Evolutionary conservation across 352 stramenopile genomes (phyloP), one percentile per base, ranked within the genome.

Genomic region (Pythium aristosporum): DNA sequence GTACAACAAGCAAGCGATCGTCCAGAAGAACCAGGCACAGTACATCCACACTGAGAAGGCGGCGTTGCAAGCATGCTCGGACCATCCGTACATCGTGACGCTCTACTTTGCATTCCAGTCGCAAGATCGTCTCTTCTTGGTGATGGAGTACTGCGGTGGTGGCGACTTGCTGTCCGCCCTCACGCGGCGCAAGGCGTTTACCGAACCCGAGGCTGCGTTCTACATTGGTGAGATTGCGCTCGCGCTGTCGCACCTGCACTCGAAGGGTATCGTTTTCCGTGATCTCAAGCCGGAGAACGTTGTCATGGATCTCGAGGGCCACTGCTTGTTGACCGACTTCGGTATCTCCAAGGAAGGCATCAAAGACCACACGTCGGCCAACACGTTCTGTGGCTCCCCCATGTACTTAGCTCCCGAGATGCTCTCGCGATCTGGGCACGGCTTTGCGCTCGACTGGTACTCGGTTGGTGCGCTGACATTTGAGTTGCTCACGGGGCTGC

Each of bases 1-100:
- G 34, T 92, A 92, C 78, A 95, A 95, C 75, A 95, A 95, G 61
- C 82, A 93, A 58, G 80, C 82, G 28, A 92, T 95, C 56, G 80
- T 95, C 21, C 82, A 93, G 64, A 95, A 95, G 80, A 93, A 95
- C 68, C 84, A 93, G 62, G 86, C 82, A 28, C 82, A 92, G 73
- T 92, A 95, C 71, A 95, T 92, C 48, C 79, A 91, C 61, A 92
- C 86, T 57, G 86, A 95, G 65, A 92, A 92, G 62, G 81, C 80
- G 48, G 81, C 82, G 21, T 67, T 95, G 36, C 86, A 93, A 62
- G 86, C 84, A 13, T 94, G 82, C 59, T 90, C 81, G 30, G 86
- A 95, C 67, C 86, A 95, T 62, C 86, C 86, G 58, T 95, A 90
- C 71, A 93, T 95, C 57, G 86, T 95, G 59, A 89, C 77, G 5